These are phyloP conservation scores for Leccinum uliginosum DNA, from an alignment of 768 basidiomycete species.

Conservation along the genomic window DNA sequence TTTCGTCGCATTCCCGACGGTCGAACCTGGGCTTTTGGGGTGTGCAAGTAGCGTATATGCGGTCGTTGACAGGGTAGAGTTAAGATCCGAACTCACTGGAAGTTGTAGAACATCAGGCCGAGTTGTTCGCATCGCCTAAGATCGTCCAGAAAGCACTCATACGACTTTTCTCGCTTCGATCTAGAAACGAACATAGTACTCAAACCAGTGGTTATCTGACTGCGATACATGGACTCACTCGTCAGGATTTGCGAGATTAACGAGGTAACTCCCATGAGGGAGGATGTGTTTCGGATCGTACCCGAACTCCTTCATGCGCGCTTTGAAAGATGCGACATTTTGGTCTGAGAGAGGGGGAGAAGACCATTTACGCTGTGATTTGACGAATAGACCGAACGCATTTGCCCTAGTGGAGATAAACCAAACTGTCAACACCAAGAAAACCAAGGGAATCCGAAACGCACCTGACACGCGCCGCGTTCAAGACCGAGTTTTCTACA, in stretches of 20 bases:
- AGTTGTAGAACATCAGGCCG: slow-evolving; percentile 73
- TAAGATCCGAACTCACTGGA: slow-evolving; percentile 56
- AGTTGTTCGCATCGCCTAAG: slow-evolving; percentile 72
- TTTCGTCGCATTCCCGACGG: slow-evolving; percentile 61
- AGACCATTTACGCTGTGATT: slow-evolving; percentile 80
- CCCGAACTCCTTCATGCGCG: slow-evolving; percentile 53
- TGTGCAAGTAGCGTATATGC: background rate
- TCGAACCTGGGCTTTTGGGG: slow-evolving; percentile 68
- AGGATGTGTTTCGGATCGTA: slow-evolving; percentile 63
- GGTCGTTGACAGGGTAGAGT: background rate
- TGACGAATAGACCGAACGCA: slow-evolving; percentile 79
- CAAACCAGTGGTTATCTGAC: background rate
- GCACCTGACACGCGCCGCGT: slow-evolving; percentile 71
- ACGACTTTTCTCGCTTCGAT: slow-evolving; percentile 65
- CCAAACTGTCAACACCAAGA: background rate
- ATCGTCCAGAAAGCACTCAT: slow-evolving; percentile 80
- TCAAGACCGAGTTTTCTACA: slow-evolving; percentile 65
- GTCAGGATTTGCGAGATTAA: slow-evolving; percentile 82
- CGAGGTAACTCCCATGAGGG: slow-evolving; percentile 82
- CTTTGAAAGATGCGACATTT: slow-evolving; percentile 56
- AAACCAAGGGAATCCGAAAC: background rate
- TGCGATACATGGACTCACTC: slow-evolving; percentile 39
- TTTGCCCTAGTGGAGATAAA: slow-evolving; percentile 53
- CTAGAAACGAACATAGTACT: slow-evolving; percentile 28
- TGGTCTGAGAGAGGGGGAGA: slow-evolving; percentile 53